Base-by-base conservation (phyloP, 2,329 filamentous ascomycete species). In the Exophiala spinifera region DNA sequence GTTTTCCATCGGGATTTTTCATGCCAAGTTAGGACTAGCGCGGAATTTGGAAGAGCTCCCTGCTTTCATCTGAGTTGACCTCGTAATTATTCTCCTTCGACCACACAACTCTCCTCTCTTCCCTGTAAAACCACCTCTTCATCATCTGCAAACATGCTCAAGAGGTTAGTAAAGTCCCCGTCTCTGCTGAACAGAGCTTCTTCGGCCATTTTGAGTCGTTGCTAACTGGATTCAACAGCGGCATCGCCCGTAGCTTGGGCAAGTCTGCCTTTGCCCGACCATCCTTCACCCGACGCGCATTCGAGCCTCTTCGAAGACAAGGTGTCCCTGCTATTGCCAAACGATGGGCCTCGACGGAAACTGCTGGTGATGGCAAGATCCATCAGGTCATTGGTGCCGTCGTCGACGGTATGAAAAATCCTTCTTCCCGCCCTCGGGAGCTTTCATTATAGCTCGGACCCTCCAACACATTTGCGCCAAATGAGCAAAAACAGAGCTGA, bases 361-460 rank as follows among this genome's bases (percentile, higher is more conserved):
- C 78, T 55, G 67, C 70, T 53, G 74, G 75, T 65, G 73, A 79
- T 73, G 86, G 86, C 72, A 86, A 82, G 76, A 80, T 85, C 72
- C 79, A 83, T 74, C 79, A 91, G 80, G 91, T 96, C 77, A 96
- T 96, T 80, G 91, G 94, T 88, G 92, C 94, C 81, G 91, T 97
- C 75, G 94, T 97, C 70, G 94, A 97, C 80, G 91, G 90, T 95
- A 82, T 80, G 88, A 56, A 61, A 65, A 61, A 53, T 44, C n/a
- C n/a, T 52, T 40, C 51, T 55, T 55, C 42, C 19, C 76, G 71
- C 45, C 70, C 65, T 70, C 66, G 67, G 67, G 64, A 65, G 59
- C 63, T 65, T 60, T 64, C 69, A 68, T 67, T 66, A 63, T 67
- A 39, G 70, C 72, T 70, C 55, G 61, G 61, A 10, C 4, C 44